Evolutionary conservation across 805 yeast genomes (phyloP).

Genomic region (Middelhovenomyces tepae): DNA sequence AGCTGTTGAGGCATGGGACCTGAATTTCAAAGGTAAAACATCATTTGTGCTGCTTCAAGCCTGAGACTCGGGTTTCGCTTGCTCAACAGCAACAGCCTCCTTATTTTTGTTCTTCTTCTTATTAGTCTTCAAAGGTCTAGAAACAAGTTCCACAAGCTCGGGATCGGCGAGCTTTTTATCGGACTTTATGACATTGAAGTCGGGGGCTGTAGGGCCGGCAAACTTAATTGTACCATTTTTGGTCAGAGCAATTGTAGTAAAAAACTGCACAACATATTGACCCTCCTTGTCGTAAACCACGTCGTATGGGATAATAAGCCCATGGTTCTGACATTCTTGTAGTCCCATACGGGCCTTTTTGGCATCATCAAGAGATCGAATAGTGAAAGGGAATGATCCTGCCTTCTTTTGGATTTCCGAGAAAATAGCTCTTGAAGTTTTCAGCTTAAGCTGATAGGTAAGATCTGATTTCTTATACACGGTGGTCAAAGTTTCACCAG

Average conservation of each 20-base stretch:
- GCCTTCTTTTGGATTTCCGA: conserved; percentile 60
- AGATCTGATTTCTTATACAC: conserved; percentile 65
- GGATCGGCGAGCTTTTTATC: conserved; percentile 49
- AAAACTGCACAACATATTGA: conserved; percentile 59
- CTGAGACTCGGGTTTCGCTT: no score
- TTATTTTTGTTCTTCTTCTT: conserved; percentile 38
- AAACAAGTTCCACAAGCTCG: conserved; percentile 37
- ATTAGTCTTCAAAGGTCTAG: conserved; percentile 43
- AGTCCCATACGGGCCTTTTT: conserved; percentile 67
- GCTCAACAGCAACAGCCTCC: conserved; percentile 25
- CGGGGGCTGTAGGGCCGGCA: conserved; percentile 41
- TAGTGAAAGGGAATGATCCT: conserved; percentile 60
- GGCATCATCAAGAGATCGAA: conserved; percentile 58
- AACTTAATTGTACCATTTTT: conserved; percentile 61
- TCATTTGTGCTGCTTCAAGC: conserved; percentile 6
- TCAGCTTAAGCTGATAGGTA: conserved; percentile 59
- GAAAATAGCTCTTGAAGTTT: conserved; percentile 57
- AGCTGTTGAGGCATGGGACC: no score
- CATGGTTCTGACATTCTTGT: conserved; percentile 61
- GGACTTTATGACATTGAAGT: conserved; percentile 45
- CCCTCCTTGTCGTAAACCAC: conserved; percentile 59
- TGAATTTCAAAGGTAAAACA: no score
- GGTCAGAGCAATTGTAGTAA: conserved; percentile 68
- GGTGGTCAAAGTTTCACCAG: conserved; percentile 52
- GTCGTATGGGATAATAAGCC: conserved; percentile 59